Evolutionary conservation across 768 basidiomycete species (phyloP), one percentile per base, ranked within the genome.

Genomic region (Myochromella boudieri): DNA sequence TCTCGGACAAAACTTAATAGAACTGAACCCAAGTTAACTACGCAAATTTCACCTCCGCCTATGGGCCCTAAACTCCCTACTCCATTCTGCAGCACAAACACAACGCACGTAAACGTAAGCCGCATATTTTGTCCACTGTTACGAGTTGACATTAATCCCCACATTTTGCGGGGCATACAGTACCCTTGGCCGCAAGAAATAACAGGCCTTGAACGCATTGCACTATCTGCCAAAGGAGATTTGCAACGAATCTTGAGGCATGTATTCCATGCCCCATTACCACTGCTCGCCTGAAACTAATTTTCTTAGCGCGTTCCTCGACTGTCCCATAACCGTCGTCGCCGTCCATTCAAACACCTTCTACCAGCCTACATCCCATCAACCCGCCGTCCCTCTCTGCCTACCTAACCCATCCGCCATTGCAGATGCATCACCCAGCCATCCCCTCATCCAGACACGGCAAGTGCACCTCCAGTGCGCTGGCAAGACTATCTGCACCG

Each of bases 211-310:
- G 86, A 87, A 62, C 76, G 86, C 20, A 78, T 87, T 42, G 77
- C 82, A 45, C 72, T 87, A 22, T 78, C 82, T 26, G 78, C 85
- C 0, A 83, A 84, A 53, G 86, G 85, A 4, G 84, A 87, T 59
- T 62, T 88, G 5, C 86, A 87, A 60, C 73, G 85, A 20, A 64
- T 84, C 12, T 65, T 87, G 18, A 86, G 85, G 86, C 83, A 56
- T 14, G 57, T 48, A 14, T 7, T 21, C 11, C n/a, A n/a, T n/a
- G n/a, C n/a, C 15, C n/a, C 39, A 14, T 14, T 14, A 22, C 26
- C n/a, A 9, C 29, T 18, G 17, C 12, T n/a, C 39, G n/a, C n/a
- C n/a, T n/a, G n/a, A 51, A 15, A 9, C 24, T 36, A 26, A 18
- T 41, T 18, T 22, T 24, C 24, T 41, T 5, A 88, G 86, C 58